These are phyloP conservation scores for Arabis alpina DNA, from an alignment of 345 rosid genomes.

Conservation along the genomic window DNA sequence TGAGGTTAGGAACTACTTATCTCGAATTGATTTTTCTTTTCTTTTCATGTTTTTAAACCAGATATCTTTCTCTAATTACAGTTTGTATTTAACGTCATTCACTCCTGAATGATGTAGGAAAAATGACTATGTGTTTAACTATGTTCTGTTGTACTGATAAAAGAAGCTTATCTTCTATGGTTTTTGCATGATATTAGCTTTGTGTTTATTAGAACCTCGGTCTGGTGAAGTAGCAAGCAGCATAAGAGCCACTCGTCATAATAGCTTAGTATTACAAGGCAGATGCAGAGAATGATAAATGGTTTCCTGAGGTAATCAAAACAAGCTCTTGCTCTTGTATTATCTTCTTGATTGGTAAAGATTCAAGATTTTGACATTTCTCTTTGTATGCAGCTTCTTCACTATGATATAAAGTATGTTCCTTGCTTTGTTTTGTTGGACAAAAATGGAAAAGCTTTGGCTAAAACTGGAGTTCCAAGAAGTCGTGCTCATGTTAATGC, in stretches of 20 bases:
- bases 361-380: too few species aligned
- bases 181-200: constrained; percentile 2
- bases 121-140: neutral
- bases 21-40: too few species aligned
- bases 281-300: constrained; percentile 88
- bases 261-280: constrained; percentile 85
- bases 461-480: constrained; percentile 84
- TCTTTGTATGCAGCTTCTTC: constrained; percentile 67
- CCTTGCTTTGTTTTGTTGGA: constrained; percentile 96
- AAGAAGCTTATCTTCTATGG: neutral
- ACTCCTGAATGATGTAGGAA: constrained; percentile 45
- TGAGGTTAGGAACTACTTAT: too few species aligned
- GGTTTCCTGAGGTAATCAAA: constrained; percentile 87
- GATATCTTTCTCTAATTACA: too few species aligned
- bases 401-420: constrained; percentile 82
- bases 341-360: too few species aligned
- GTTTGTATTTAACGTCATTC: constrained; percentile 56
- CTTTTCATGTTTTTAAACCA: too few species aligned
- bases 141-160: constrained; percentile 11
- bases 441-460: constrained; percentile 75
- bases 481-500: constrained; percentile 90
- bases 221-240: constrained; percentile 39
- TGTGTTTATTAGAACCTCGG: constrained; percentile 14
- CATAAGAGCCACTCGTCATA: too few species aligned
- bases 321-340: too few species aligned